Evolutionary conservation across 2,329 filamentous ascomycete genomes (phyloP), one percentile per base, ranked within the genome.

Genomic region (Alternaria sp.): DNA sequence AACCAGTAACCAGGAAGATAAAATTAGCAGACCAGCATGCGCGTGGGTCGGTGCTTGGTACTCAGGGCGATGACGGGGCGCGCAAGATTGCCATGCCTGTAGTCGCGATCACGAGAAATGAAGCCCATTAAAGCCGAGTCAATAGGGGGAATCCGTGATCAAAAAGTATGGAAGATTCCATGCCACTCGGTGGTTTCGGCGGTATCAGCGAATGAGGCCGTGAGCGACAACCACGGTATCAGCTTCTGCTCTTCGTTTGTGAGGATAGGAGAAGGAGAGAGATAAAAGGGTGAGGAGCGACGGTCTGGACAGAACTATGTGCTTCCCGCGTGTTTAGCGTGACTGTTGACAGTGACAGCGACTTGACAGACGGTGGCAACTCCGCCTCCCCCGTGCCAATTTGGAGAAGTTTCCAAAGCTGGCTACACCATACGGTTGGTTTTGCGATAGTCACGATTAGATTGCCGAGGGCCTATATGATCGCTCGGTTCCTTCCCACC

Each of bases 21-120:
- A 57, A 66, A 63, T 66, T 66, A 66, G 60, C 54, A 44, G 51
- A 28, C 49, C 21, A 58, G 59, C 47, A 58, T 49, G 30, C 26
- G 59, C 55, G 19, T 23, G 17, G 49, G 59, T 43, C 46, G 26
- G 17, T 45, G 36, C 46, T 40, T 45, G 30, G 52, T 28, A 28
- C 30, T 62, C 49, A 23, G 53, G 59, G 30, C 46, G 28, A 44
- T 23, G 46, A 36, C 46, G 50, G 57, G 59, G n/a, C 36, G 30
- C 36, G 54, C 26, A 45, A 52, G 30, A 52, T 25, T 36, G 30
- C 49, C 49, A 51, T 51, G 49, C 26, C 28, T 51, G 49, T 30
- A 32, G 49, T 15, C 32, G 28, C 32, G 15, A 4, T 23, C 28
- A 32, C 49, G 13, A 36, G 8, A 52, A 52, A 52, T 36, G 28